Evolutionary conservation across 345 rosid genomes (phyloP).

Genomic region (Lepidium africanum): DNA sequence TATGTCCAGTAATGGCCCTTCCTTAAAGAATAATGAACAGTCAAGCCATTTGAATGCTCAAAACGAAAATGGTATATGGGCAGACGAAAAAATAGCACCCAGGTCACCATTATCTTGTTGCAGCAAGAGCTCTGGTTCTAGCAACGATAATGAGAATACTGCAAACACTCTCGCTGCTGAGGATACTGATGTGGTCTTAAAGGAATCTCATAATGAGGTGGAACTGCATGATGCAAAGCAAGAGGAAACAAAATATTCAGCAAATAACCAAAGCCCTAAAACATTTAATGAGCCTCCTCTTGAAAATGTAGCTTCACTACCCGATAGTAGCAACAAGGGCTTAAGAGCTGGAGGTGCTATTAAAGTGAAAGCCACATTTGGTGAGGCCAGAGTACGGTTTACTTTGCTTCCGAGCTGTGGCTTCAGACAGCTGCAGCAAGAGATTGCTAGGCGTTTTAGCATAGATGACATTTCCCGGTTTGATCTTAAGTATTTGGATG

Average conservation of each 20-base stretch:
- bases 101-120: slow-evolving; percentile 66
- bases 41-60: slow-evolving; percentile 30
- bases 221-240: slow-evolving; percentile 38
- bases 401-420: slow-evolving; percentile 49
- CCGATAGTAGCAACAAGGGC: slow-evolving; percentile 17
- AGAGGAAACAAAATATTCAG: slow-evolving; percentile 40
- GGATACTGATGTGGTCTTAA: slow-evolving; percentile 31
- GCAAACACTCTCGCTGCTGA: slow-evolving; percentile 21
- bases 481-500: slow-evolving; percentile 60
- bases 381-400: slow-evolving; percentile 60
- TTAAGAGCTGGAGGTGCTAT: slow-evolving; percentile 14
- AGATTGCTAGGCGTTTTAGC: slow-evolving; percentile 50
- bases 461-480: slow-evolving; percentile 37
- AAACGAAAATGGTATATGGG: slow-evolving; percentile 32
- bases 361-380: slow-evolving; percentile 58
- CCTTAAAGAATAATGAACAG: slow-evolving; percentile 29
- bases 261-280: slow-evolving; percentile 59
- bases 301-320: slow-evolving; percentile 31
- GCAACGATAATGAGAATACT: slow-evolving; percentile 18
- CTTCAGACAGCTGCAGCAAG: slow-evolving; percentile 45
- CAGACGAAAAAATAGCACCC: slow-evolving; percentile 36
- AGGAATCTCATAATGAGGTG: slow-evolving; percentile 45
- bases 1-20: slow-evolving; percentile 33
- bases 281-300: slow-evolving; percentile 37
- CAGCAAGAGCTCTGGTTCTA: slow-evolving; percentile 68